Conservation (phyloP, 2,329 filamentous ascomycete genomes). For the Paraconiothyrium brasiliense region DNA sequence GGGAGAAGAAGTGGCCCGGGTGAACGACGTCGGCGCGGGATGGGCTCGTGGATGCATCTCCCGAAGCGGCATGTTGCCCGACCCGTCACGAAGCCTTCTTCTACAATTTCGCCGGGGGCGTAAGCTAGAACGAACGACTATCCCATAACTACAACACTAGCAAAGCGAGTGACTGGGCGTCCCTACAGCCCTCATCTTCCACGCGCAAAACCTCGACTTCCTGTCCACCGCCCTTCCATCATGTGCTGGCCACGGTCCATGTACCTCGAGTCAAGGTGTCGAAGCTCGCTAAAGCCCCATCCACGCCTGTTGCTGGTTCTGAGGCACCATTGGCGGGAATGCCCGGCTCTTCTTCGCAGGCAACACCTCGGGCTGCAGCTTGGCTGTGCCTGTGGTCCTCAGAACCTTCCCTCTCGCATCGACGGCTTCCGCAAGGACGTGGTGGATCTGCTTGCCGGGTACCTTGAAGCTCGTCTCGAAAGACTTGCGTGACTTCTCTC, state of each 20-base stretch:
- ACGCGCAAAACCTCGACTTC: background rate
- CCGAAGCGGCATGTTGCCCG: background rate
- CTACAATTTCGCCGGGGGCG: background rate
- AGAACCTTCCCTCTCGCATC: conserved; percentile 24
- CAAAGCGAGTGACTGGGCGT: background rate
- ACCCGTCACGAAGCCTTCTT: background rate
- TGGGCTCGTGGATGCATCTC: background rate
- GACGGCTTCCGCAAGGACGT: conserved; percentile 27
- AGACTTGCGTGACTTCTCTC: conserved; percentile 21
- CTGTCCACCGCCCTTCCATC: no score
- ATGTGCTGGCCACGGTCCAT: no score
- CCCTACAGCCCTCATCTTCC: background rate
- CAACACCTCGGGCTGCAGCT: conserved; percentile 23
- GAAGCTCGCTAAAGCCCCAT: conserved; percentile 6
- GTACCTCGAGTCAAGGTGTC: background rate
- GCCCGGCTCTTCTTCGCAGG: conserved; percentile 17
- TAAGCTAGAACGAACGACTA: background rate
- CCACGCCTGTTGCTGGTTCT: conserved; percentile 2
- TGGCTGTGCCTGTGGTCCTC: conserved; percentile 19
- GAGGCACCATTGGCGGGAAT: conserved; percentile 19
- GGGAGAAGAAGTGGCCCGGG: background rate
- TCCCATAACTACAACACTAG: background rate
- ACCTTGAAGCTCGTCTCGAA: conserved; percentile 30
- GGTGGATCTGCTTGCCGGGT: conserved; percentile 14
- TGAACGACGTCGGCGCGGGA: background rate